Percentiles rank a stretch among this genome's conserved stretches.
These are phyloP conservation scores for Penicillium sp. DNA, from an alignment of 2,329 filamentous ascomycete species.

Conservation along the genomic window DNA sequence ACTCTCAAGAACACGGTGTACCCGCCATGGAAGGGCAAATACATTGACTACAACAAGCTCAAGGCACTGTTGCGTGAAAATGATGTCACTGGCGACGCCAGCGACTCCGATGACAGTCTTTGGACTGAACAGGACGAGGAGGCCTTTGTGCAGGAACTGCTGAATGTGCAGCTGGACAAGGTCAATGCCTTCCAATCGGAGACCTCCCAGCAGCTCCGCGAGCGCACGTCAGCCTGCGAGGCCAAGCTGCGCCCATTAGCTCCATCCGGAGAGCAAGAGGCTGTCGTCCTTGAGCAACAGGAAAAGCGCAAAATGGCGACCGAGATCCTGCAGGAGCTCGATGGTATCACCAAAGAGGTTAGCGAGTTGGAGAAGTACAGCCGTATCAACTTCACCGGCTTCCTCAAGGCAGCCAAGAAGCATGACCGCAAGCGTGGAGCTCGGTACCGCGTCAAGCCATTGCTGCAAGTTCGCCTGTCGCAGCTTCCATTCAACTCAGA, in stretches of 20 bases:
- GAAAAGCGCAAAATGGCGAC: constrained; percentile 56
- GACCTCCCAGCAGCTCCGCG: constrained; percentile 77
- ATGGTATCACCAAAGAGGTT: constrained; percentile 84
- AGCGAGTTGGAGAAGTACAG: constrained; percentile 94
- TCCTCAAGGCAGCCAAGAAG: constrained; percentile 98
- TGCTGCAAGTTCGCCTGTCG: constrained; percentile 87
- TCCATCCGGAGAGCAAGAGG: constrained; percentile 35
- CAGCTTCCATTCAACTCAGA: constrained; percentile 93
- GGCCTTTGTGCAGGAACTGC: constrained; percentile 88
- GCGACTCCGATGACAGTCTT: constrained; percentile 56
- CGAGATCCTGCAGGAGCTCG: constrained; percentile 76
- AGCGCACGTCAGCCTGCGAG: constrained; percentile 72
- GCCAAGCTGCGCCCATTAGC: constrained; percentile 62
- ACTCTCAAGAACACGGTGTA: constrained; percentile 80
- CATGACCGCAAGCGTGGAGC: constrained; percentile 90
- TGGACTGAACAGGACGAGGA: constrained; percentile 97
- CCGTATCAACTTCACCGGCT: constrained; percentile 94
- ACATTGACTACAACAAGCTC: constrained; percentile 93
- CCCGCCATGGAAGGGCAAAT: constrained; percentile 84
- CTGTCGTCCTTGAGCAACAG: constrained; percentile 42
- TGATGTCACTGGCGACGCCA: constrained; percentile 48
- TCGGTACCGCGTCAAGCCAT: constrained; percentile 82
- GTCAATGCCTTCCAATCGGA: constrained; percentile 85
- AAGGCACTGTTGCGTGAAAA: constrained; percentile 86
- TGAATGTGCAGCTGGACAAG: constrained; percentile 94